Evolutionary conservation across 202 grass and related monocot genomes (phyloP), one percentile per base, ranked within the genome.

Genomic region (Miscanthus sacchariflorus): DNA sequence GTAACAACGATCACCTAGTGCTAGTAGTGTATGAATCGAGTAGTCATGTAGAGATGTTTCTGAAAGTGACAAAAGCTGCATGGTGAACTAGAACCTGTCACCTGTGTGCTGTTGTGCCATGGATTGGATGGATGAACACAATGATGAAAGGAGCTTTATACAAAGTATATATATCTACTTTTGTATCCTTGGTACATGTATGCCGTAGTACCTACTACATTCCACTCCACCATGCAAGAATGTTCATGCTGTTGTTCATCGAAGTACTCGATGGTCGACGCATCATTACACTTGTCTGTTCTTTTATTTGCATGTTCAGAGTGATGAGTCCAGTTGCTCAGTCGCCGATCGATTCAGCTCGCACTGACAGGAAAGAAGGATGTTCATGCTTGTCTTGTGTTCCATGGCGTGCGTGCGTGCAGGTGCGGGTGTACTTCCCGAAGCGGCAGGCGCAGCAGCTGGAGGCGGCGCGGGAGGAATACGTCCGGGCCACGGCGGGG

Each of bases 381-480:
- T n/a, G 54, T 43, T 13, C 1, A 61, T 7, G 54, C 12, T 15
- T 27, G 21, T n/a, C 0, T 43, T 67, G 23, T 21, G 18, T 86
- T 84, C 21, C 3, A 24, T 63, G 23, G 6, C 21, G 21, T 43
- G 19, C 36, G 15, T 10, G 75, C 28, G 14, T 80, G 75, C 85
- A 98, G 95, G 93, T 98, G 15, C 88, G 91, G 50, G 84, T 98
- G 80, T 91, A 90, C 72, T 93, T 83, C 38, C 77, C 87, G 30
- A 87, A 87, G 76, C 87, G 89, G 69, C 70, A 95, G 83, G 85
- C 84, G 49, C 89, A 95, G 64, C 95, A 98, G 82, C 85, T 98
- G 30, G 91, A 98, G 87, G 85, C 83, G 12, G 90, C 89, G n/a
- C 83, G 90, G 80, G 95, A 98, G 84, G 95, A 98, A 80, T 98